Percentiles rank a stretch among this genome's conserved stretches.
phyloP scores from a whole-genome alignment of 257 asterid genomes.

The Thymus quinquecostatus region DNA sequence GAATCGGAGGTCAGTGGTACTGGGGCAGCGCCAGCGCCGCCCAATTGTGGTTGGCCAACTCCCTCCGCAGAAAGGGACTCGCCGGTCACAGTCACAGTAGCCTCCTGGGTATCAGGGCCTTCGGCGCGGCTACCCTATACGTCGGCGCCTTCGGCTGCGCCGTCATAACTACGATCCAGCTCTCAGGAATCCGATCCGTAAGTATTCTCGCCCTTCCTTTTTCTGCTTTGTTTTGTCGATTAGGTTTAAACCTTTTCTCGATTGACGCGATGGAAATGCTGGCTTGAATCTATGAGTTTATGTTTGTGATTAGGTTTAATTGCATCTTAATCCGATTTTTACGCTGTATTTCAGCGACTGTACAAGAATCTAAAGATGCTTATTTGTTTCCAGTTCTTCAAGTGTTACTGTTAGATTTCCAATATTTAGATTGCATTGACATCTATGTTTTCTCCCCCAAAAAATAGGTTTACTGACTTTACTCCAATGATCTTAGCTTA shows the following conservation, averaged over 20 bases:
- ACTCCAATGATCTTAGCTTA: background rate
- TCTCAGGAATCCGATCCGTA: slow-evolving; percentile 72
- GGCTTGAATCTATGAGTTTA: background rate
- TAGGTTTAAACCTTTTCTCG: slow-evolving; percentile 1
- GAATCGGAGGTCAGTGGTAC: slow-evolving; percentile 46
- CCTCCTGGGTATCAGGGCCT: slow-evolving; percentile 81
- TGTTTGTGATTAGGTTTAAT: background rate
- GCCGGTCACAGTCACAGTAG: slow-evolving; percentile 56
- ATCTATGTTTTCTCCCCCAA: too few relatives aligned
- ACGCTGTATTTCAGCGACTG: background rate
- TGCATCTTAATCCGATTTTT: background rate
- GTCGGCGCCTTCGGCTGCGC: slow-evolving; percentile 71
- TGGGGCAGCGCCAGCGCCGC: slow-evolving; percentile 69
- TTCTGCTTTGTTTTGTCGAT: too few relatives aligned
- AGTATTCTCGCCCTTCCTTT: background rate
- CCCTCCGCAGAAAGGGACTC: slow-evolving; percentile 47
- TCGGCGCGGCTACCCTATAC: slow-evolving; percentile 77
- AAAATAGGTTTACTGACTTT: background rate
- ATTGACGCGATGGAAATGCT: background rate
- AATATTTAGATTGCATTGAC: too few relatives aligned
- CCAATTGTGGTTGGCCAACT: slow-evolving; percentile 66
- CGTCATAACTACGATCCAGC: slow-evolving; percentile 54
- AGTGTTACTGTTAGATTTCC: background rate
- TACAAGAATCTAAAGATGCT: background rate
- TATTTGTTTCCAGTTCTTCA: background rate